phyloP scores from a whole-genome alignment of 257 asterid genomes.

The Solanum medicagineum region DNA sequence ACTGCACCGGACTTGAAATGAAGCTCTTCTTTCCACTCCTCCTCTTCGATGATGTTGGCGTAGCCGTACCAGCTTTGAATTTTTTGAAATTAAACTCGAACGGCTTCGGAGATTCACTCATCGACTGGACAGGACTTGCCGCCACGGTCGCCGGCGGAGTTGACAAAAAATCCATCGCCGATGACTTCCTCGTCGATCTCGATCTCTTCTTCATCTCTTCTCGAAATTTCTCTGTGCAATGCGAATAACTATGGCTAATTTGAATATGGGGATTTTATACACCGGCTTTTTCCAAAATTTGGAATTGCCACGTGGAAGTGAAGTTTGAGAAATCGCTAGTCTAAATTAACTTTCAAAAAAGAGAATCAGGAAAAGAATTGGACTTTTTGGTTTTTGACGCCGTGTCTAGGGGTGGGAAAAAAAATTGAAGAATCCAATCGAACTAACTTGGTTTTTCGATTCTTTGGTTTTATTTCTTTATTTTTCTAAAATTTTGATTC shows the following conservation, averaged over 20 bases:
- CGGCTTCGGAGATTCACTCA: slow-evolving; percentile 32
- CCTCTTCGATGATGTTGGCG: slow-evolving; percentile 24
- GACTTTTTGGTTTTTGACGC: too few relatives aligned
- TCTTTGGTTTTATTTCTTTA: too few relatives aligned
- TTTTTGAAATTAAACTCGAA: slow-evolving; percentile 39
- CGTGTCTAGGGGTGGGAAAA: too few relatives aligned
- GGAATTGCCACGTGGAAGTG: background rate
- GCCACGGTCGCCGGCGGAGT: slow-evolving; percentile 20
- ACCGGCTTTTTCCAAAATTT: background rate
- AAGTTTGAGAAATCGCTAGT: background rate
- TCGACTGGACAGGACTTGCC: slow-evolving; percentile 29
- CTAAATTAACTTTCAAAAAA: background rate
- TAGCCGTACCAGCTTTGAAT: background rate
- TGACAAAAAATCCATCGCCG: slow-evolving; percentile 19
- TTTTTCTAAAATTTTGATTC: too few relatives aligned
- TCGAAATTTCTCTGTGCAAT: background rate
- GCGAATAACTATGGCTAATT: background rate
- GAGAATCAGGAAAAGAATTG: too few relatives aligned
- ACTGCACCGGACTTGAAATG: slow-evolving; percentile 22
- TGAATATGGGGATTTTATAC: background rate
- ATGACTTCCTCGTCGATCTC: slow-evolving; percentile 25
- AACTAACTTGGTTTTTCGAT: too few relatives aligned
- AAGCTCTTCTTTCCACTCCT: slow-evolving; percentile 13
- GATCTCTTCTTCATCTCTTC: slow-evolving; percentile 33
- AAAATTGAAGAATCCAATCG: too few relatives aligned